A percentile compares a stretch with the other conserved stretches of the same genome.
phyloP scores from a whole-genome alignment of 495 filamentous ascomycete genomes.

The Penicillium crystallinum region DNA sequence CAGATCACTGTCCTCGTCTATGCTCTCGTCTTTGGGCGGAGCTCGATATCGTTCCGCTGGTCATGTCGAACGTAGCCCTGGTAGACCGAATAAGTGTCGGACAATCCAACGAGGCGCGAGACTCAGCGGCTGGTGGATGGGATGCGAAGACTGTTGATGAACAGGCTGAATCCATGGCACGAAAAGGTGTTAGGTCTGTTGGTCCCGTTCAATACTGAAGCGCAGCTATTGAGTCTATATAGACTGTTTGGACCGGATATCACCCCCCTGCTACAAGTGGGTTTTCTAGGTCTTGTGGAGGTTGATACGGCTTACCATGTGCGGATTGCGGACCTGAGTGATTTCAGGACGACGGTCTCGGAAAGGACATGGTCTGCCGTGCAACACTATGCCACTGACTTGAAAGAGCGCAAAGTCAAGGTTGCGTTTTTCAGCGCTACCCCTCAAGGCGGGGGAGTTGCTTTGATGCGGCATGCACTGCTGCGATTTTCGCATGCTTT shows the following conservation, averaged over 20 bases:
- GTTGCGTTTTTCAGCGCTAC: slow-evolving; percentile 85
- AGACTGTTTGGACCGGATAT: slow-evolving; percentile 75
- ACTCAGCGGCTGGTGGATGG: slow-evolving; percentile 24
- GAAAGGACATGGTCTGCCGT: slow-evolving; percentile 63
- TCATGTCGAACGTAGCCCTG: slow-evolving; percentile 33
- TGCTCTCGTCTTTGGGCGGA: slow-evolving; percentile 75
- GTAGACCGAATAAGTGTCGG: slow-evolving; percentile 14
- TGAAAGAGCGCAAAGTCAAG: slow-evolving; percentile 62
- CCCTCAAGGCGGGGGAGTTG: slow-evolving; percentile 83
- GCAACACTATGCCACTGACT: slow-evolving; percentile 58
- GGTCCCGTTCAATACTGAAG: not conserved
- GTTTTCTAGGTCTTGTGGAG: slow-evolving; percentile 67
- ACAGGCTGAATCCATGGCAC: slow-evolving; percentile 79
- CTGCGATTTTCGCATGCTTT: slow-evolving; percentile 65
- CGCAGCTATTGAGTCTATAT: not conserved
- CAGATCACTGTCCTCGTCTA: slow-evolving; percentile 47
- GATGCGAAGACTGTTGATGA: slow-evolving; percentile 63
- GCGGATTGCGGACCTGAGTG: slow-evolving; percentile 53
- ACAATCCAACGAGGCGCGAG: not conserved
- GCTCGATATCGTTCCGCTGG: slow-evolving; percentile 70
- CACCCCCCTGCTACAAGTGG: slow-evolving; percentile 68
- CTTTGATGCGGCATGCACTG: slow-evolving; percentile 82
- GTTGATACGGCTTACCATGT: slow-evolving; percentile 64
- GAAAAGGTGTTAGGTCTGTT: slow-evolving; percentile 69
- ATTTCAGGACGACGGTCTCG: slow-evolving; percentile 60